Evolutionary conservation across 306 rosid genomes (phyloP).

Genomic region (Morella rubra): DNA sequence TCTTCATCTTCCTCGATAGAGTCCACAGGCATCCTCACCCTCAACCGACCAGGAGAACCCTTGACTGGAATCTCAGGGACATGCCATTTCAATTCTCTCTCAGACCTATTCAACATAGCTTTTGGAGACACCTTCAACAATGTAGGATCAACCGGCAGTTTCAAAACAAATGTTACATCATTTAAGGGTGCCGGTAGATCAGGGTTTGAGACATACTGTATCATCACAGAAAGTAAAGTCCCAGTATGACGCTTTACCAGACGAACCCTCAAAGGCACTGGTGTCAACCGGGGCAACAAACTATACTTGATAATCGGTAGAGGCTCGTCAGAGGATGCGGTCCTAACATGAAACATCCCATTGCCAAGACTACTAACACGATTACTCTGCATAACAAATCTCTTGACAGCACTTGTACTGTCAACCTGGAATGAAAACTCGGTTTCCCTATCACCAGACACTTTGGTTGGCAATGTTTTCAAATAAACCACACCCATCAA

Average conservation of each 20-base stretch:
- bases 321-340: conserved; percentile 69
- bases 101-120: conserved; percentile 79
- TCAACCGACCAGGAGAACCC: conserved; percentile 78
- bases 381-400: conserved; percentile 80
- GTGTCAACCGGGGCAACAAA: conserved; percentile 72
- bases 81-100: conserved; percentile 82
- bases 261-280: conserved; percentile 89
- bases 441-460: conserved; percentile 78
- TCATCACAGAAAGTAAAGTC: conserved; percentile 83
- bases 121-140: conserved; percentile 88
- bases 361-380: conserved; percentile 77
- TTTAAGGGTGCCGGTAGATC: conserved; percentile 70
- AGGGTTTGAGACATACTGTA: conserved; percentile 79
- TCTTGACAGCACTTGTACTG: conserved; percentile 68
- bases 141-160: conserved; percentile 85
- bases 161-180: conserved; percentile 72
- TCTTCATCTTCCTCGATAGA: conserved; percentile 67
- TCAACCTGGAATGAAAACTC: conserved; percentile 88
- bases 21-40: conserved; percentile 86
- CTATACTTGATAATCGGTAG: conserved; percentile 83
- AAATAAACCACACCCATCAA: conserved; percentile 77
- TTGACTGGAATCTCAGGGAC: conserved; percentile 73
- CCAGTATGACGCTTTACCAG: conserved; percentile 84
- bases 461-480: conserved; percentile 75
- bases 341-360: conserved; percentile 87